A percentile compares a stretch with the other conserved stretches of the same genome.
Conservation (phyloP, 2,329 filamentous ascomycete species). For the Dendrostoma leiphaemia region DNA sequence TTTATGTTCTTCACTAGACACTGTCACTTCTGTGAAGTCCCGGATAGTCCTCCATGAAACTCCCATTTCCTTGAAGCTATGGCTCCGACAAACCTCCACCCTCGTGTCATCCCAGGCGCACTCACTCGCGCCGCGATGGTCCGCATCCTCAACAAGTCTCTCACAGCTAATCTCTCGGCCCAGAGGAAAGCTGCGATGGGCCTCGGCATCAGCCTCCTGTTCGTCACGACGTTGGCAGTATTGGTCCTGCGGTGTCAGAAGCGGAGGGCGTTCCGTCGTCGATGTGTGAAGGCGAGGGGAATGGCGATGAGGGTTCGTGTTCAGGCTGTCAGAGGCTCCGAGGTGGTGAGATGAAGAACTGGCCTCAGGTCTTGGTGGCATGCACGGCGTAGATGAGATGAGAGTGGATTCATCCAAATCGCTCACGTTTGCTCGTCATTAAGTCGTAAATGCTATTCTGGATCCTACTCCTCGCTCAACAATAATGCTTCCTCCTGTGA, state of each 20-base stretch:
- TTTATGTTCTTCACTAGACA: too few relatives aligned
- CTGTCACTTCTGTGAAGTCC: too few relatives aligned
- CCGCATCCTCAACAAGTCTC: background rate
- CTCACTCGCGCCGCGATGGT: background rate
- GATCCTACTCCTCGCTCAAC: too few relatives aligned
- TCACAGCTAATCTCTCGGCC: background rate
- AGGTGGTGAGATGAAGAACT: background rate
- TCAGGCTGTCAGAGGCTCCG: background rate
- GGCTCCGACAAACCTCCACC: background rate
- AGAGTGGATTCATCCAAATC: background rate
- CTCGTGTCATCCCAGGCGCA: background rate
- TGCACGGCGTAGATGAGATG: background rate
- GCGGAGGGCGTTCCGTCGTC: background rate
- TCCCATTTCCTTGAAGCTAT: too few relatives aligned
- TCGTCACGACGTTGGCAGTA: background rate
- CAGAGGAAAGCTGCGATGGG: background rate
- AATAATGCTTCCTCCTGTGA: too few relatives aligned
- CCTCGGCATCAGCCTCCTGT: background rate
- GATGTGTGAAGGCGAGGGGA: background rate
- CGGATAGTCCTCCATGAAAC: too few relatives aligned
- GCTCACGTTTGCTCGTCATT: background rate
- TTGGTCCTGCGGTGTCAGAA: background rate
- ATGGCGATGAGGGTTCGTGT: background rate
- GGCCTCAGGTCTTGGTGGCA: too few relatives aligned
- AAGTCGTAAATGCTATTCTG: background rate